A percentile compares a stretch with the other conserved stretches of the same genome.
phyloP scores from a whole-genome alignment of 176 grass and related monocot genomes.

The Oryza longistaminata region DNA sequence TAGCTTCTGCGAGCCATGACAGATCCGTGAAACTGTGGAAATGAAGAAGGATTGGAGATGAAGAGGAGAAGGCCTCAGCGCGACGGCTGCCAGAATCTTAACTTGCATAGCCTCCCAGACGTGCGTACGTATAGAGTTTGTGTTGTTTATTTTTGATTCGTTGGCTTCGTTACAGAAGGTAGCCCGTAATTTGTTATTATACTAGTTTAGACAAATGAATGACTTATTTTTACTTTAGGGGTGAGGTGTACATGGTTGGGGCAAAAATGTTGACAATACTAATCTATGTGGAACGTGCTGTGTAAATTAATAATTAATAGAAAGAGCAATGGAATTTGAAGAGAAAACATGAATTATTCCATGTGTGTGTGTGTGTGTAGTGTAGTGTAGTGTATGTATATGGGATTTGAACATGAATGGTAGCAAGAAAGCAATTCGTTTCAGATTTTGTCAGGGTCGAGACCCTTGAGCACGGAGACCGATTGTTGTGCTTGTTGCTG shows the following conservation, averaged over 20 bases:
- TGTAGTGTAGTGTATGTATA: too few relatives aligned
- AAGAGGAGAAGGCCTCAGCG: neutral
- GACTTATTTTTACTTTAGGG: slow-evolving; percentile 12
- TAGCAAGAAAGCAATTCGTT: neutral
- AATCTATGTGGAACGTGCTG: neutral
- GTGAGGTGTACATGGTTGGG: slow-evolving; percentile 6
- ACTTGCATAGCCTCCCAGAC: neutral
- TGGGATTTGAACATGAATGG: too few relatives aligned
- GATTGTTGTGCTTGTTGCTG: neutral
- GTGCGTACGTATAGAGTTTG: neutral
- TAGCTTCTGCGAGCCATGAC: slow-evolving; percentile 92
- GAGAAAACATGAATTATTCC: too few relatives aligned
- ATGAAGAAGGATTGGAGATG: slow-evolving; percentile 32
- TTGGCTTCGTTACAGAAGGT: neutral
- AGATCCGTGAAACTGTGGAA: slow-evolving; percentile 94
- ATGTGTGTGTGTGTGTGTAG: too few relatives aligned
- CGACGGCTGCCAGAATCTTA: neutral
- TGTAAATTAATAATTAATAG: neutral
- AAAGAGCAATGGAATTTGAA: neutral
- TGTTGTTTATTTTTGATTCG: neutral
- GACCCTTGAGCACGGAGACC: neutral
- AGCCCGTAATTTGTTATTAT: neutral
- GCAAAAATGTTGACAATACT: neutral
- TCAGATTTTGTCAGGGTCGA: slow-evolving; percentile 14
- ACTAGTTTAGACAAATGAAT: too few relatives aligned